Conservation (phyloP, 2,329 filamentous ascomycete species). For the Hypoxylon sp. region DNA sequence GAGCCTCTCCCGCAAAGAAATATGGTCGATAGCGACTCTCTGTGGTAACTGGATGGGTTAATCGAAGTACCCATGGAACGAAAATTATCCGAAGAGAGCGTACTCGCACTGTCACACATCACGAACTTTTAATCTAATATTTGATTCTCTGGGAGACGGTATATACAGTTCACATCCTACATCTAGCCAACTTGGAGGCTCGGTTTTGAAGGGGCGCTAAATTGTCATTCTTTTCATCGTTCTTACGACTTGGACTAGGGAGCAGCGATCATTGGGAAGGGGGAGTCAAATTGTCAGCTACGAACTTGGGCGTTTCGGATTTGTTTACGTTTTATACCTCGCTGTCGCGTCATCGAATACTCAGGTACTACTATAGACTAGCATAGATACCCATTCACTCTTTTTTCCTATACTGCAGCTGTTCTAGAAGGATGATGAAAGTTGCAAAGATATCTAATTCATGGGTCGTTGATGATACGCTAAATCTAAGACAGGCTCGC, state of each 20-base stretch:
- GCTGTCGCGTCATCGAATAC: background rate
- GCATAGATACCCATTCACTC: too few species aligned
- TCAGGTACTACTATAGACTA: too few species aligned
- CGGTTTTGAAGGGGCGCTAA: background rate
- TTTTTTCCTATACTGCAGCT: background rate
- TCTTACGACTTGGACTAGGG: background rate
- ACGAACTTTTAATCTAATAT: background rate
- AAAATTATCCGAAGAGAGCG: too few species aligned
- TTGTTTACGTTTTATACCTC: background rate
- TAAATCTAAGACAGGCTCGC: background rate
- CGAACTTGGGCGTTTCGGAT: constrained; percentile 9
- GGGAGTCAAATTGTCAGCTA: constrained; percentile 3
- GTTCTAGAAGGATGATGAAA: background rate
- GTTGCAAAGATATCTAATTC: background rate
- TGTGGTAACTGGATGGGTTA: constrained; percentile 43
- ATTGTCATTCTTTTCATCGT: constrained; percentile 6
- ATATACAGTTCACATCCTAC: constrained; percentile 3
- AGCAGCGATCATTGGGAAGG: background rate
- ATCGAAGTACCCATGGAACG: too few species aligned
- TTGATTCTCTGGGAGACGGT: background rate
- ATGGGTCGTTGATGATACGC: background rate
- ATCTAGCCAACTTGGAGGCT: background rate
- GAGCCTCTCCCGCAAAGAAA: constrained; percentile 25
- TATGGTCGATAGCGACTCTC: constrained; percentile 43
- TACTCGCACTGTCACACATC: background rate